Conservation (phyloP, 2,329 filamentous ascomycete species). For the Cercospora canescens region DNA sequence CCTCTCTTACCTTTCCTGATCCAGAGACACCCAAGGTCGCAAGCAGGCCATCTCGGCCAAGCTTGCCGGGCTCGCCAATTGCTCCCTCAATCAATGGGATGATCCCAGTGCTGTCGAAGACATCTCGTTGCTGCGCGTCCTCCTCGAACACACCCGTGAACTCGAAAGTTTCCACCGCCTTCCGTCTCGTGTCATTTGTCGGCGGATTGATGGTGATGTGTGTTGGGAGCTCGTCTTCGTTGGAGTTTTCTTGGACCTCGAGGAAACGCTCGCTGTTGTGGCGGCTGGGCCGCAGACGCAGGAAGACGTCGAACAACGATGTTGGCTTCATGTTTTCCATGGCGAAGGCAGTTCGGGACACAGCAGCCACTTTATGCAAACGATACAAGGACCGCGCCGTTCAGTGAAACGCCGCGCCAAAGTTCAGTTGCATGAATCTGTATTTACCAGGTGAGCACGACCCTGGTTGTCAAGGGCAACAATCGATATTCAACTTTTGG, state of each 20-base stretch:
- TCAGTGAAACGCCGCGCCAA: not conserved
- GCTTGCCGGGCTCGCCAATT: conserved; percentile 67
- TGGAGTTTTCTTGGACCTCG: conserved; percentile 62
- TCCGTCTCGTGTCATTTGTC: conserved; percentile 76
- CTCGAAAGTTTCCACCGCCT: conserved; percentile 88
- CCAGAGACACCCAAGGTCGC: conserved; percentile 93
- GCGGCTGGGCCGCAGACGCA: conserved; percentile 65
- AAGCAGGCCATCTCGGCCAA: conserved; percentile 84
- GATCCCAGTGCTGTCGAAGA: conserved; percentile 80
- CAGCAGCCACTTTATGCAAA: conserved; percentile 11
- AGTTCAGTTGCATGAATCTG: not conserved
- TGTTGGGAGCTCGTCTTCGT: conserved; percentile 41
- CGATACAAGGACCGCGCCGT: conserved; percentile 12
- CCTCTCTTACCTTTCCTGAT: conserved; percentile 76
- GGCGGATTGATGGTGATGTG: conserved; percentile 61
- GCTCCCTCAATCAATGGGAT: conserved; percentile 78
- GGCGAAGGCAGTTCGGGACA: conserved; percentile 3
- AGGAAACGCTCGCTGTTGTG: conserved; percentile 67
- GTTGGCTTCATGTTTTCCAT: conserved; percentile 32
- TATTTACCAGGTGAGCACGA: not conserved
- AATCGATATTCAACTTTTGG: conserved; percentile 10
- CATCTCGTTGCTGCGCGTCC: conserved; percentile 75
- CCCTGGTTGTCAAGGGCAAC: conserved; percentile 9
- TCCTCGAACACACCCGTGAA: conserved; percentile 95
- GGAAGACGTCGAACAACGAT: conserved; percentile 83